A percentile compares a stretch with the other conserved stretches of the same genome.
Conservation (phyloP, 1,284 basidiomycete species). For the Pseudozyma flocculosa region DNA sequence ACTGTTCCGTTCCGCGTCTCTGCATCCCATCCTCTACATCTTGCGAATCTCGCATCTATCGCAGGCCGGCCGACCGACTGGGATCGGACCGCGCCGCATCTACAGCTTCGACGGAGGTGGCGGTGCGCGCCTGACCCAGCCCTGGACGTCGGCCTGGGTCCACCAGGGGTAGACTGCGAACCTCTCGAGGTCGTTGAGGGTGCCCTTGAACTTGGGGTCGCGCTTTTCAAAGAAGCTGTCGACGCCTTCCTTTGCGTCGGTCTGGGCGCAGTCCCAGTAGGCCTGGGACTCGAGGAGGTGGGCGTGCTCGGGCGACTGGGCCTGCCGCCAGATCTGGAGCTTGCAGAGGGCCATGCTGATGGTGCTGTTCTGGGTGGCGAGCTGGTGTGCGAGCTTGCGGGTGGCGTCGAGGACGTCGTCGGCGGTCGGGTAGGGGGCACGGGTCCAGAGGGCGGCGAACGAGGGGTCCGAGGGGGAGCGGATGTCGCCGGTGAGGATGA, state of each 20-base stretch:
- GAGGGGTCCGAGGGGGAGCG: conserved; percentile 16
- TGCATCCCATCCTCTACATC: too few species aligned
- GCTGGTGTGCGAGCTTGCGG: conserved; percentile 28
- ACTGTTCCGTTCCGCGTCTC: too few species aligned
- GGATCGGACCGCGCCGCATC: too few species aligned
- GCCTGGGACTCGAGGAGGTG: conserved; percentile 39
- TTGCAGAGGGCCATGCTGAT: conserved; percentile 47
- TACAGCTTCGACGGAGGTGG: not conserved
- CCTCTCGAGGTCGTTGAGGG: conserved; percentile 27
- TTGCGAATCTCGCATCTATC: too few species aligned
- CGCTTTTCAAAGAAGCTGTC: conserved; percentile 43
- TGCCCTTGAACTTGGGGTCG: conserved; percentile 26
- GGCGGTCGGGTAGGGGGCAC: conserved; percentile 10
- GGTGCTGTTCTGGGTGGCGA: conserved; percentile 29
- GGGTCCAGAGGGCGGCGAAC: conserved; percentile 25
- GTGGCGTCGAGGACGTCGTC: conserved; percentile 27
- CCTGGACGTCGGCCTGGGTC: conserved; percentile 28
- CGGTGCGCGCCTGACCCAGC: not conserved
- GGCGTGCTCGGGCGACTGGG: conserved; percentile 33
- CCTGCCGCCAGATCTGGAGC: conserved; percentile 33
- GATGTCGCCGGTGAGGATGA: conserved; percentile 41
- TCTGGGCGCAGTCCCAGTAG: conserved; percentile 26
- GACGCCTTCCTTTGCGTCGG: conserved; percentile 40
- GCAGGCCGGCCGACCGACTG: too few species aligned
- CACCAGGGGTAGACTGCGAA: conserved; percentile 49